Evolutionary conservation across 2,329 filamentous ascomycete genomes (phyloP), one percentile per base, ranked within the genome.

Genomic region (Aspergillus fructus): DNA sequence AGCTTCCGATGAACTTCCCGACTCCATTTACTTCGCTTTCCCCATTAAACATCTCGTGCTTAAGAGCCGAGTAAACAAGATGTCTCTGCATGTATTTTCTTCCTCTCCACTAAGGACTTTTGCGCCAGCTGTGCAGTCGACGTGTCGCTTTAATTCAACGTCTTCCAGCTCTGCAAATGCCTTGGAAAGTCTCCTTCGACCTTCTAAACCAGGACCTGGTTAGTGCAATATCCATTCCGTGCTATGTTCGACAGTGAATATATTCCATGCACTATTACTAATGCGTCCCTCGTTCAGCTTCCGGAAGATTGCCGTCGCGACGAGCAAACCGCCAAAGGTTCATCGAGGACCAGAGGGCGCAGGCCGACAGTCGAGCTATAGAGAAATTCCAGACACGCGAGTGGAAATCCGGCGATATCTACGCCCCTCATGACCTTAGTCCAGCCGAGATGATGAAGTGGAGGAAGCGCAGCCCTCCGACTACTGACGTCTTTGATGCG

Each of bases 351-450:
- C 71, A 76, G 58, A 72, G 69, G 59, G 59, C 66, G 9, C 70
- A 70, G 53, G 65, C 67, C 41, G 75, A 78, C 59, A 74, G 71
- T 52, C 67, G 68, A 53, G 64, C 66, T 4, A 62, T 80, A 43
- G 73, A 78, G 58, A 72, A 61, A 61, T 74, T 73, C 37, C 71
- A 76, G 74, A 82, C 84, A 37, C 87, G 93, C 48, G 81, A 83
- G 41, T 97, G 89, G 88, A 80, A 81, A 66, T 68, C 79, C 0
- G 94, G 94, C 65, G 93, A 97, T 71, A 83, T 97, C 52, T 97
- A 97, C 77, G 84, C 92, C 59, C 94, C 94, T 34, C 90, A 93
- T 71, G 94, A 99, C 76, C 75, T 99, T 71, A 89, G 85, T 55
- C 82, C 86, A 23, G 78, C 80, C 37, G 93, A 97, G 83, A 88